Evolutionary conservation across 352 stramenopile genomes (phyloP).

Genomic region (Phytopythium montanum): DNA sequence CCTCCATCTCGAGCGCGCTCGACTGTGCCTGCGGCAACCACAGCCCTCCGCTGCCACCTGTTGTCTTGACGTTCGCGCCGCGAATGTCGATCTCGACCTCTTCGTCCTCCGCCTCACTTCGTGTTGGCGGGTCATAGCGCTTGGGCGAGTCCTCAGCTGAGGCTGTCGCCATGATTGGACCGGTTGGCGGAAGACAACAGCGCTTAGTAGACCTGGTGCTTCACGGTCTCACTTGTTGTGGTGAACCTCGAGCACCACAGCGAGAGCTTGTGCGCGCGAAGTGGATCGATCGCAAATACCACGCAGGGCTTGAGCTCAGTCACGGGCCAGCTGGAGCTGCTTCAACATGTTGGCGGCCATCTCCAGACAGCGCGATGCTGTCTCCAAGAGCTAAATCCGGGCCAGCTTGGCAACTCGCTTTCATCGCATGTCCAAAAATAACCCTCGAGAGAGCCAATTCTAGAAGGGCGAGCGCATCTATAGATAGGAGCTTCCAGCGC

Average conservation of each 20-base stretch:
- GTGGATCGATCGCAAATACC: slow-evolving; percentile 3
- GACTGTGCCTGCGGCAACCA: slow-evolving; percentile 16
- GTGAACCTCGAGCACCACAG: neutral
- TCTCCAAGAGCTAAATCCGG: no score
- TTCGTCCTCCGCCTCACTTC: slow-evolving; percentile 15
- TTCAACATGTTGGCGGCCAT: neutral
- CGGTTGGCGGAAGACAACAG: neutral
- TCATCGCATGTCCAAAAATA: neutral
- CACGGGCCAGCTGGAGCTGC: neutral
- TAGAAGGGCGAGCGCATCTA: neutral
- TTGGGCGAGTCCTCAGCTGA: neutral
- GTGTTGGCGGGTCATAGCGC: slow-evolving; percentile 14
- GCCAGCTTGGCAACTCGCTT: no score
- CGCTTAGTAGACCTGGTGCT: no score
- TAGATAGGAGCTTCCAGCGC: neutral
- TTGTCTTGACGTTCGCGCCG: neutral
- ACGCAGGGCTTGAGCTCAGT: neutral
- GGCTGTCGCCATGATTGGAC: neutral
- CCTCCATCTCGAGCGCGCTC: slow-evolving; percentile 19
- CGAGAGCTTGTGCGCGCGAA: neutral
- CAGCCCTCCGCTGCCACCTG: neutral
- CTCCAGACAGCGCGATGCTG: neutral
- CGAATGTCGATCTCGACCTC: slow-evolving; percentile 31
- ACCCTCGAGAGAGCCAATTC: neutral
- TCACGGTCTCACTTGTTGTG: neutral